Base-by-base conservation (phyloP, 2,329 filamentous ascomycete species). In the Ceratocystis cubensis region DNA sequence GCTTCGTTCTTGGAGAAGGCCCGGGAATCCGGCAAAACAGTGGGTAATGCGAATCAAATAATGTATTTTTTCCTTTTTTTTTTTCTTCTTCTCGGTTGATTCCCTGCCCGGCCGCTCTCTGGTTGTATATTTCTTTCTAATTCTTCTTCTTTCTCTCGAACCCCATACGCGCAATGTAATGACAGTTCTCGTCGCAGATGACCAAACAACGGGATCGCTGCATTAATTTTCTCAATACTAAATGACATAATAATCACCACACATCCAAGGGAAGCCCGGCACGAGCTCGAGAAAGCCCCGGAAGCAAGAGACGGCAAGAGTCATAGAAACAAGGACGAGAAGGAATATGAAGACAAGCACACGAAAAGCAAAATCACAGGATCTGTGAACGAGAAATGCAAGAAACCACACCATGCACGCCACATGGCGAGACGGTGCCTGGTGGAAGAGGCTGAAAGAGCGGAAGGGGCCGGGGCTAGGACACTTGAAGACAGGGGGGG, bases 331-430 rank as follows among this genome's bases (percentile, higher is more conserved):
- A 8, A 59, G 22, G 15, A 59, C 17, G 5, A 30, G 30, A 13
- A 33, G 15, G 10, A 57, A 57, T 5, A 37, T 22, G 13, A 59
- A 37, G 15, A 37, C 56, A 20, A 15, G 48, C 48, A 53, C 48
- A 53, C 22, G 48, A 53, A 53, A 53, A 53, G 13, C 5, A 59
- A 37, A 59, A 59, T 59, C 56, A n/a, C 28, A 37, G 56, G 56
- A 59, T 59, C 56, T 59, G 56, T 59, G 56, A 41, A 59, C 56
- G 56, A 59, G 28, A 59, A 59, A 59, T 59, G 56, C 56, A 37
- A 59, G 56, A 59, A 59, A 59, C 28, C 56, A 59, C 56, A 59
- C 28, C 56, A 59, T 59, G 56, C 28, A 59, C 56, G 56, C 56
- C 56, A 59, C 56, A 59, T 59, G 28, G 56, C 56, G 56, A 37